Base-by-base conservation (phyloP, 345 rosid genomes). In the Acer yangbiense region DNA sequence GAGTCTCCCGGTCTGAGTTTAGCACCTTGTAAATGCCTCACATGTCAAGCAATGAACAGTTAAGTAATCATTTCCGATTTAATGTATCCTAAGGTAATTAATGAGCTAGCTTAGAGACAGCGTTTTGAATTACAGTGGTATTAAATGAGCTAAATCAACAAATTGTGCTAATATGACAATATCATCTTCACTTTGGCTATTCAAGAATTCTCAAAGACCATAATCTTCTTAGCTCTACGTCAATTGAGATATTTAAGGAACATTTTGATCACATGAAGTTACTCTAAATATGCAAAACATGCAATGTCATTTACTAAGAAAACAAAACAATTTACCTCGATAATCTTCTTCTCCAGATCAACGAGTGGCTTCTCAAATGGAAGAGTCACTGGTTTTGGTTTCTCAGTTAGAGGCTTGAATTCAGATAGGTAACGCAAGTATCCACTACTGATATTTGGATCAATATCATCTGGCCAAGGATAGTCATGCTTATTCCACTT, bases 321-420 rank as follows among this genome's bases (percentile, higher is more conserved):
- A 20, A 39, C 65, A 55, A 54, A 55, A 67, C 25, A 9, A 58
- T 71, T 66, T 25, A 82, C 82, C 77, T 76, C 85, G 13, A 72
- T 54, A 68, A 82, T 82, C 70, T 71, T 76, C 61, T 76, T 73
- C 82, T 79, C 85, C 13, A 82, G 69, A 79, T 76, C 85, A 72
- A 82, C 61, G 29, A 82, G 60, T 27, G 85, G 85, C 75, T 71
- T 82, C 76, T 82, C 85, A 57, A 82, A 81, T 2, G 78, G 67
- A 73, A 77, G 76, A 44, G 82, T 76, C 64, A 79, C 82, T 7
- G 80, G 80, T 55, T 82, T 82, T 12, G 82, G 83, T 73, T 68
- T 77, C 74, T 77, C 83, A 18, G 52, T 8, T 14, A 73, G 77
- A 54, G 83, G 81, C 77, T 81, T 81, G 78, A 81, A 81, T 65